A percentile compares a stretch with the other conserved stretches of the same genome.
These are phyloP conservation scores for Aulographum hederae DNA, from an alignment of 2,329 filamentous ascomycete genomes.

Conservation along the genomic window DNA sequence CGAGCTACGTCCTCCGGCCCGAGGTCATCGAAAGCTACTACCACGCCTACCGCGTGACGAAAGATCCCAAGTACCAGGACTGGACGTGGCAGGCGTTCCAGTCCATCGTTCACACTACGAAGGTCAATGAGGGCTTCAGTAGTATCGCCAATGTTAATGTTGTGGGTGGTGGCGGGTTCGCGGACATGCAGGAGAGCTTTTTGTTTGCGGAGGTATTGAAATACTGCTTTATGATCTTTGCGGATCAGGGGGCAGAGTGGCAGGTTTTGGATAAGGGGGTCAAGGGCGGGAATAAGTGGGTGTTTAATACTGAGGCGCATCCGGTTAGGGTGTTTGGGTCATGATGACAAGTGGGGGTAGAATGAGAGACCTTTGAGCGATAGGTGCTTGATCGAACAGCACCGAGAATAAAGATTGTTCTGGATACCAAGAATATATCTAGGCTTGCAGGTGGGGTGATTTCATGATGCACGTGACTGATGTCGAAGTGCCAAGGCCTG, in stretches of 20 bases:
- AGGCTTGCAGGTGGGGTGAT: too few relatives aligned
- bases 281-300: slow-evolving; percentile 11
- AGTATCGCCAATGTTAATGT: slow-evolving; percentile 48
- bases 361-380: too few relatives aligned
- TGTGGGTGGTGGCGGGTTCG: slow-evolving; percentile 38
- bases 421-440: too few relatives aligned
- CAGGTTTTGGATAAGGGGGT: slow-evolving; percentile 33
- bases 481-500: too few relatives aligned
- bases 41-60: slow-evolving; percentile 70
- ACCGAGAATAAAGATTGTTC: too few relatives aligned
- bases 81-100: slow-evolving; percentile 70
- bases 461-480: too few relatives aligned
- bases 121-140: slow-evolving; percentile 48
- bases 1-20: slow-evolving; percentile 51
- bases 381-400: too few relatives aligned
- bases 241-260: slow-evolving; percentile 37
- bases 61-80: slow-evolving; percentile 57
- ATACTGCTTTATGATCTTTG: slow-evolving; percentile 59
- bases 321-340: slow-evolving; percentile 3
- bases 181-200: slow-evolving; percentile 70
- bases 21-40: slow-evolving; percentile 76
- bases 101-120: slow-evolving; percentile 44
- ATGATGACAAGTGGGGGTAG: too few relatives aligned
- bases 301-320: slow-evolving; percentile 6
- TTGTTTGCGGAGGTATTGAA: slow-evolving; percentile 79